Evolutionary conservation across 2,329 filamentous ascomycete species (phyloP).

Genomic region (Neopestalotiopsis sp.): DNA sequence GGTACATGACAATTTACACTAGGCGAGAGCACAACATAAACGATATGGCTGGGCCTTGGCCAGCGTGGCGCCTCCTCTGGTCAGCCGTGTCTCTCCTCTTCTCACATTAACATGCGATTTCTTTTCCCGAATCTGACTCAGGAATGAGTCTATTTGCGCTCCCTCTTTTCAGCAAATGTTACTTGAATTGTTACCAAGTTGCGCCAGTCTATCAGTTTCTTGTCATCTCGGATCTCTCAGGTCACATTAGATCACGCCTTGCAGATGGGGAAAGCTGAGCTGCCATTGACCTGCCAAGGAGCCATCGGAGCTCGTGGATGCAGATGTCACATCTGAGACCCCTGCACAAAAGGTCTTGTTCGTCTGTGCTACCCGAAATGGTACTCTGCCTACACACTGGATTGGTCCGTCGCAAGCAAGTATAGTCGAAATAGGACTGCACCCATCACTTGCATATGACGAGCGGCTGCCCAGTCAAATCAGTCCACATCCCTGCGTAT

Average conservation of each 20-base stretch:
- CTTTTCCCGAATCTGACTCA: slow-evolving; percentile 1
- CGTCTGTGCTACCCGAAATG: background rate
- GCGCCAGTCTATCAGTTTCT: no score
- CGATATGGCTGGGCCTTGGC: background rate
- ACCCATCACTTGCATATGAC: background rate
- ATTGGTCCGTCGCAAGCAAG: background rate
- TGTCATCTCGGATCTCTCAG: no score
- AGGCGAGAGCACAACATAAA: background rate
- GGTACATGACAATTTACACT: background rate
- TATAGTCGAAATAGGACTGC: background rate
- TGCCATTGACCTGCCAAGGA: background rate
- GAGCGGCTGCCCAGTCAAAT: no score
- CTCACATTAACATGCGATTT: background rate
- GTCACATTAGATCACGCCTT: no score
- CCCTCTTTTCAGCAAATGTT: background rate
- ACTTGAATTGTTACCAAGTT: no score
- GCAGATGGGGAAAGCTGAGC: background rate
- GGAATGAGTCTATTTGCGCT: background rate
- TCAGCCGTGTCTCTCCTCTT: background rate
- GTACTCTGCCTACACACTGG: background rate
- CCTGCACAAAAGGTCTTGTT: background rate
- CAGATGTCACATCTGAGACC: background rate
- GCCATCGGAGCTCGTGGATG: background rate
- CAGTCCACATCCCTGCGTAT: no score
- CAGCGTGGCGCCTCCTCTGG: background rate